Percentiles rank a stretch among this genome's conserved stretches.
Conservation (phyloP, 345 rosid species). For the Geranium brycei region DNA sequence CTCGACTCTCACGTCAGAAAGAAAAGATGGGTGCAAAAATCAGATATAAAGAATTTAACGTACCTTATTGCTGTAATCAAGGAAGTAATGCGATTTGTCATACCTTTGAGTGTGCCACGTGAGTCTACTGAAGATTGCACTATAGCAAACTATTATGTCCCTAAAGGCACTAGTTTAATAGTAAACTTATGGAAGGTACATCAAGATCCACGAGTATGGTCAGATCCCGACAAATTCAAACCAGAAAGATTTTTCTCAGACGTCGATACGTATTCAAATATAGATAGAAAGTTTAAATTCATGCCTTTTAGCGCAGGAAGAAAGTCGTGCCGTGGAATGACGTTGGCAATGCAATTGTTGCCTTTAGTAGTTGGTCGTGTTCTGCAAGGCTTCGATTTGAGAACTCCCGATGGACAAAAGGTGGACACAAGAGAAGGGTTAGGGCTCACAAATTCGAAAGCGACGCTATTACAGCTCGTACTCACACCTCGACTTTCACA, state of each 20-base stretch:
- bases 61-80: slow-evolving; percentile 9
- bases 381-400: slow-evolving; percentile 1
- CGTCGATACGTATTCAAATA: slow-evolving; percentile 1
- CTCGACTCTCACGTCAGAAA: neutral
- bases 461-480: slow-evolving; percentile 25
- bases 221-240: slow-evolving; percentile 19
- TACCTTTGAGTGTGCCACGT: slow-evolving; percentile 23
- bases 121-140: slow-evolving; percentile 38
- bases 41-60: slow-evolving; percentile 8
- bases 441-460: slow-evolving; percentile 18
- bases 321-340: slow-evolving; percentile 41
- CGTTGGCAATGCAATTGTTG: neutral
- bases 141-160: slow-evolving; percentile 26
- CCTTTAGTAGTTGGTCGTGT: neutral
- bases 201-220: slow-evolving; percentile 40
- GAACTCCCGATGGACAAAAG: neutral
- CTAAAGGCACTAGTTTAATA: slow-evolving; percentile 38
- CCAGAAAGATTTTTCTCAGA: slow-evolving; percentile 40
- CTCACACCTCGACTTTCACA: slow-evolving; percentile 27
- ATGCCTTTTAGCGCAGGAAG: slow-evolving; percentile 42
- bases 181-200: slow-evolving; percentile 53
- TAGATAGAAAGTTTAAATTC: slow-evolving; percentile 14
- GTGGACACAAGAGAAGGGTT: slow-evolving; percentile 11
- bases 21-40: neutral
- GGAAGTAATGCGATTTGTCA: slow-evolving; percentile 17